A percentile compares a stretch with the other conserved stretches of the same genome.
These are phyloP conservation scores for Pyrrhoderma lamaoense DNA, from an alignment of 1,284 basidiomycete genomes.

Conservation along the genomic window DNA sequence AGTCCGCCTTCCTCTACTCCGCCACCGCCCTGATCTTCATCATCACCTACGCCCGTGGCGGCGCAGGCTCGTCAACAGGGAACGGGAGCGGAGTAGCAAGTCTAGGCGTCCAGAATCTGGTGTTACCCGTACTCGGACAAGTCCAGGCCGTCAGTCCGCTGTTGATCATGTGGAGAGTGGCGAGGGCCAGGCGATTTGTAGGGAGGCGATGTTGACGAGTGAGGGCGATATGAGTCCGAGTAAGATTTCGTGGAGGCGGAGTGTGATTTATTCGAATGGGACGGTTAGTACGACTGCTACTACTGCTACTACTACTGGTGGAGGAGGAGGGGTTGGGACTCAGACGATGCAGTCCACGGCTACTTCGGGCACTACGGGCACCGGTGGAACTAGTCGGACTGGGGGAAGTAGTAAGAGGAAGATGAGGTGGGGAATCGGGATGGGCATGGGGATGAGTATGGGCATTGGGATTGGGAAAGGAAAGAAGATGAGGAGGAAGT, in stretches of 20 bases:
- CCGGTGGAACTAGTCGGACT: no score
- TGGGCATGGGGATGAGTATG: neutral
- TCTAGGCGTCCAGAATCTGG: slow-evolving; percentile 24
- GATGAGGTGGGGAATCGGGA: neutral
- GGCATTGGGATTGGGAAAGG: neutral
- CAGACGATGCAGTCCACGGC: slow-evolving; percentile 21
- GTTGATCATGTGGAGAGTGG: slow-evolving; percentile 19
- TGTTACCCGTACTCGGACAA: slow-evolving; percentile 32
- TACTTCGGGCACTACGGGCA: slow-evolving; percentile 21
- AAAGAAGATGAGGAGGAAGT: no score
- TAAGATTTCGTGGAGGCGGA: slow-evolving; percentile 16
- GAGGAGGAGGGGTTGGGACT: slow-evolving; percentile 17
- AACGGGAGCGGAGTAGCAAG: no score
- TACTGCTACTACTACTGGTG: slow-evolving; percentile 18
- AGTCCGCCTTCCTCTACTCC: slow-evolving; percentile 22
- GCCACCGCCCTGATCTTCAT: slow-evolving; percentile 27
- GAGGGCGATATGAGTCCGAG: slow-evolving; percentile 1
- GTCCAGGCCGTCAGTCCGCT: slow-evolving; percentile 27
- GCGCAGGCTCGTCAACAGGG: slow-evolving; percentile 8
- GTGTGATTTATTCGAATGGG: neutral
- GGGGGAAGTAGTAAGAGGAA: no score
- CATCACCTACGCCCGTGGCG: slow-evolving; percentile 25
- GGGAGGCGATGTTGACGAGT: slow-evolving; percentile 6
- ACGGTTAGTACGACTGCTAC: slow-evolving; percentile 14
- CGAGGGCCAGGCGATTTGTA: slow-evolving; percentile 16